A percentile compares a stretch with the other conserved stretches of the same genome.
Evolutionary conservation across 176 grass and related monocot species (phyloP).

Genomic region (Hordeum marinum): DNA sequence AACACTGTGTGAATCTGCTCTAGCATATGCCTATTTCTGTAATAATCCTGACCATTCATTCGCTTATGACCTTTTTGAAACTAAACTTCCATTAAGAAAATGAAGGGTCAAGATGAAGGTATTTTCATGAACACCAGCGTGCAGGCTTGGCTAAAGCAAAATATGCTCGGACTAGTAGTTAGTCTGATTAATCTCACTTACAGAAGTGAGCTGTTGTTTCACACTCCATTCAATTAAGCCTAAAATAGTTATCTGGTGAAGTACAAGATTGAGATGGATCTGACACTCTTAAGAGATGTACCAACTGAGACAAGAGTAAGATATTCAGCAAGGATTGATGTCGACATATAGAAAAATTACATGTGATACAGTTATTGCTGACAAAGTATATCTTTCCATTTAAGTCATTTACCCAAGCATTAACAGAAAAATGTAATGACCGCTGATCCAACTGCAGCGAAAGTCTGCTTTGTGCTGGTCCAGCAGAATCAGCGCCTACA

Average conservation of each 20-base stretch:
- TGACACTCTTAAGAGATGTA: not conserved
- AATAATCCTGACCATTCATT: conserved; percentile 12
- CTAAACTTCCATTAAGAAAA: conserved; percentile 1
- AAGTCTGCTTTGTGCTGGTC: conserved; percentile 31
- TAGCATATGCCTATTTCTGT: not conserved
- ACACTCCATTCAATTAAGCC: not conserved
- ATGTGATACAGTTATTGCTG: conserved; percentile 1
- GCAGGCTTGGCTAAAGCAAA: not conserved
- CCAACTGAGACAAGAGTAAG: not conserved
- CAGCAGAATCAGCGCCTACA: conserved; percentile 48
- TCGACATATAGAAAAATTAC: not conserved
- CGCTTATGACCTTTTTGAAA: not conserved
- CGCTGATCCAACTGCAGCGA: conserved; percentile 64
- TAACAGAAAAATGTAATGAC: conserved; percentile 81
- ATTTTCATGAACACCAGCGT: not conserved
- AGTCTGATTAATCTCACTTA: not conserved
- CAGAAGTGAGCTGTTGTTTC: conserved; percentile 4
- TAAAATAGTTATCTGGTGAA: not conserved
- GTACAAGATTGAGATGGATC: not conserved
- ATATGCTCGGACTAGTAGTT: not conserved
- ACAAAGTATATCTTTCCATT: not conserved
- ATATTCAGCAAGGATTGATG: conserved; percentile 10
- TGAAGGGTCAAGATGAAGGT: conserved; percentile 1
- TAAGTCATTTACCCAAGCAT: conserved; percentile 81
- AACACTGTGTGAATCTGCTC: not conserved